Evolutionary conservation across 1,284 basidiomycete genomes (phyloP).

Genomic region (Sphaerobolus stellatus): DNA sequence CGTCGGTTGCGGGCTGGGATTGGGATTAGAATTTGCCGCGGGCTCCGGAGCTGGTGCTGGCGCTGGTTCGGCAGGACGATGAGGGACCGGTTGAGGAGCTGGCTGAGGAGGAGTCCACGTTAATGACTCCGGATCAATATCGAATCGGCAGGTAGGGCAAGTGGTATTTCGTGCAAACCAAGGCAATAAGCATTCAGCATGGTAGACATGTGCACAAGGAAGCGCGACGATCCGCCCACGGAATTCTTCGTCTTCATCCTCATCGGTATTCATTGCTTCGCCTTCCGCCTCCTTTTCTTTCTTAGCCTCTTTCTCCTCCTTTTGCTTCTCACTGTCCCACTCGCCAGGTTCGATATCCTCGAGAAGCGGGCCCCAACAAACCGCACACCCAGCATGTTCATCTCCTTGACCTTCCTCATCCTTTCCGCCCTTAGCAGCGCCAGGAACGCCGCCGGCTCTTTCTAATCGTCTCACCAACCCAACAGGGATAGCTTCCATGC

Average conservation of each 20-base stretch:
- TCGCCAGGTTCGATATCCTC: conserved; percentile 37
- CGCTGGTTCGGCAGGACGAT: conserved; percentile 6
- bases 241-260: conserved; percentile 10
- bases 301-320: conserved; percentile 28
- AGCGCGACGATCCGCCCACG: conserved; percentile 52
- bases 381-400: conserved; percentile 58
- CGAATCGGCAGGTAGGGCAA: conserved; percentile 77
- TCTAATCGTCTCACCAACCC: conserved; percentile 69
- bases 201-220: conserved; percentile 77
- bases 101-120: conserved; percentile 41
- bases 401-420: conserved; percentile 39
- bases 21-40: neutral
- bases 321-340: conserved; percentile 36
- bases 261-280: conserved; percentile 20
- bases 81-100: neutral
- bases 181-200: conserved; percentile 69
- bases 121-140: conserved; percentile 73
- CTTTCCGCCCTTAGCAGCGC: too few relatives aligned
- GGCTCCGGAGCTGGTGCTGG: neutral
- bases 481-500: conserved; percentile 60
- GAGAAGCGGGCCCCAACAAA: conserved; percentile 71
- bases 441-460: conserved; percentile 48
- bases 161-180: conserved; percentile 81
- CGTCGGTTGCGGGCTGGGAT: neutral
- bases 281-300: conserved; percentile 22